These are phyloP conservation scores for Melanopsichium pennsylvanicum DNA, from an alignment of 1,284 basidiomycete species.

Conservation along the genomic window DNA sequence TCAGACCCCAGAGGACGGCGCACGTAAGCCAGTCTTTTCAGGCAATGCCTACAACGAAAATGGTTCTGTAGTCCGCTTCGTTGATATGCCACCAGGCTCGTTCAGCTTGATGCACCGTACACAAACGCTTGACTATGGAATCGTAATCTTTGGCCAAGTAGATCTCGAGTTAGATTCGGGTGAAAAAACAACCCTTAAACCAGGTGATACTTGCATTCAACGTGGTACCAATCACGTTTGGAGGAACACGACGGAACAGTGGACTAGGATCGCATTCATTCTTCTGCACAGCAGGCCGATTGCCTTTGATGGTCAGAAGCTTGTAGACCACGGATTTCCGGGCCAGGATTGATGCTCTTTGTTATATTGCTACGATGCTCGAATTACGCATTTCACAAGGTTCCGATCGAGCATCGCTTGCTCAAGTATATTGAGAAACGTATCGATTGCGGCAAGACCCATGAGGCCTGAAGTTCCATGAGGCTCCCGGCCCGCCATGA, in stretches of 20 bases:
- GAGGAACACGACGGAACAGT: constrained; percentile 25
- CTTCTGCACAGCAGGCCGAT: constrained; percentile 16
- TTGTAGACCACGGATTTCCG: constrained; percentile 9
- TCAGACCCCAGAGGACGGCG: constrained; percentile 13
- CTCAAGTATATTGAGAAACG: too few relatives aligned
- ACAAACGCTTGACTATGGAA: constrained; percentile 38
- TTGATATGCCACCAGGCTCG: constrained; percentile 17
- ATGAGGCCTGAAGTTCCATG: too few relatives aligned
- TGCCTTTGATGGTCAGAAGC: constrained; percentile 6
- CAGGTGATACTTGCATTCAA: constrained; percentile 26
- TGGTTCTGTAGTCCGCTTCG: constrained; percentile 28
- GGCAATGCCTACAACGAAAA: constrained; percentile 19
- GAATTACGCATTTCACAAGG: too few relatives aligned
- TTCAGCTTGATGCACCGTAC: constrained; percentile 28
- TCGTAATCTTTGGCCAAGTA: constrained; percentile 33
- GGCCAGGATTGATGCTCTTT: not conserved
- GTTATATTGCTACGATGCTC: too few relatives aligned
- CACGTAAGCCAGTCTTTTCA: constrained; percentile 18
- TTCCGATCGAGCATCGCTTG: too few relatives aligned
- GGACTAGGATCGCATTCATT: constrained; percentile 23
- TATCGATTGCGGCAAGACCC: too few relatives aligned
- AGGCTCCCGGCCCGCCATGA: too few relatives aligned
- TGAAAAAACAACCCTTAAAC: constrained; percentile 7
- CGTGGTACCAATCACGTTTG: constrained; percentile 34
- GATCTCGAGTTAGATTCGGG: constrained; percentile 32